phyloP scores from a whole-genome alignment of 2,329 filamentous ascomycete species.

The Magnaporthiopsis poae region DNA sequence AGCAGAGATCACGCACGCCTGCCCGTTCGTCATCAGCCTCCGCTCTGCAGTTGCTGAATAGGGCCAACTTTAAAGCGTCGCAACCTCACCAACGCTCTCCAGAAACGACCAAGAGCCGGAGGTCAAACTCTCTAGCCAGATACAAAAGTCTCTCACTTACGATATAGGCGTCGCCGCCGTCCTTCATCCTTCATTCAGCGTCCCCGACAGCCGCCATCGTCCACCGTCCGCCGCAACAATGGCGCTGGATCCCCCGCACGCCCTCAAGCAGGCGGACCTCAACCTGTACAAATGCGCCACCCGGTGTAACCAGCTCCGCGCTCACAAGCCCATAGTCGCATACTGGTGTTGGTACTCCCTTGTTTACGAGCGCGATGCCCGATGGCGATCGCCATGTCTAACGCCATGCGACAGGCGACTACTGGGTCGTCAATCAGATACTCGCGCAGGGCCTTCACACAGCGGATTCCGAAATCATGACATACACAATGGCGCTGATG shows the following conservation, averaged over 20 bases:
- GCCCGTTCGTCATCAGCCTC: neutral
- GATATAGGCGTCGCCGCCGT: neutral
- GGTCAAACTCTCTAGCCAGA: neutral
- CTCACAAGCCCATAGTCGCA: conserved; percentile 73
- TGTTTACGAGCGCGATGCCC: neutral
- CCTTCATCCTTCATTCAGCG: neutral
- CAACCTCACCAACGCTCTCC: neutral
- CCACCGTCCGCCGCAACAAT: conserved; percentile 36
- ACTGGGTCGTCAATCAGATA: conserved; percentile 88
- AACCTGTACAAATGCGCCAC: conserved; percentile 62
- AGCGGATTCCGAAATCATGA: conserved; percentile 64
- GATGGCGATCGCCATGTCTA: neutral
- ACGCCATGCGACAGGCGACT: conserved; percentile 53
- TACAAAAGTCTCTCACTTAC: neutral
- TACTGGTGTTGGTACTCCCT: conserved; percentile 73
- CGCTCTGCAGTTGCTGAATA: neutral
- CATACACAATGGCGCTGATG: conserved; percentile 76
- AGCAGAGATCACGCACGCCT: neutral
- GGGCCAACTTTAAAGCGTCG: neutral
- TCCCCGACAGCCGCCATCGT: too few relatives aligned
- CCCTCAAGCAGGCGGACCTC: conserved; percentile 71
- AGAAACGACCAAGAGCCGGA: neutral
- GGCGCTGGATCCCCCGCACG: conserved; percentile 60
- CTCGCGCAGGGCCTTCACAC: conserved; percentile 71
- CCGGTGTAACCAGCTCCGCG: conserved; percentile 74